phyloP scores from a whole-genome alignment of 2,329 filamentous ascomycete species.

The Neopestalotiopsis sp. region DNA sequence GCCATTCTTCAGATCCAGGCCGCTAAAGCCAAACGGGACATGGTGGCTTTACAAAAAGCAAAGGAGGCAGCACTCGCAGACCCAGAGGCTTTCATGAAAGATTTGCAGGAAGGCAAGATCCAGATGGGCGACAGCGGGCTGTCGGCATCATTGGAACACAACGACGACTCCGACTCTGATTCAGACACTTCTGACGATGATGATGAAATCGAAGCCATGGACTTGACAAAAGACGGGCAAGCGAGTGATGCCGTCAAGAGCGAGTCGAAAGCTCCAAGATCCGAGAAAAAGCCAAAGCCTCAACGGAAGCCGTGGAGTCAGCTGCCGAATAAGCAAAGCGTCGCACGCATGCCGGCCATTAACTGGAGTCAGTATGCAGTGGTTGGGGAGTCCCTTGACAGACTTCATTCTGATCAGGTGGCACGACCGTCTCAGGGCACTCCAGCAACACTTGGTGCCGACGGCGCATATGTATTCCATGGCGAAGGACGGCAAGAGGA shows the following conservation, averaged over 20 bases:
- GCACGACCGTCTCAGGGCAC: conserved; percentile 63
- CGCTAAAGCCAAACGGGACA: conserved; percentile 76
- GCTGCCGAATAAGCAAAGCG: conserved; percentile 78
- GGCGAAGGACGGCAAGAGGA: conserved; percentile 45
- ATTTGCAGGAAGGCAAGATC: conserved; percentile 68
- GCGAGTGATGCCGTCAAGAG: background rate
- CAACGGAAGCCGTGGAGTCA: conserved; percentile 55
- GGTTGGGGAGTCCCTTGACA: conserved; percentile 83
- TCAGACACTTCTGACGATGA: conserved; percentile 31
- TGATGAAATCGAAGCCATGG: conserved; percentile 17
- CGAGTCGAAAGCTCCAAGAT: conserved; percentile 8
- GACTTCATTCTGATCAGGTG: conserved; percentile 81
- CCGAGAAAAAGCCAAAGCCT: conserved; percentile 21
- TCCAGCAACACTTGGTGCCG: conserved; percentile 49
- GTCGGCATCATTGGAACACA: conserved; percentile 26
- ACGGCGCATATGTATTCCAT: conserved; percentile 57
- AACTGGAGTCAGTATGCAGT: conserved; percentile 96
- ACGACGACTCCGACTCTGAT: conserved; percentile 26
- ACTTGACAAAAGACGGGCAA: conserved; percentile 1
- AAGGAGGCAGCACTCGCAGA: conserved; percentile 74
- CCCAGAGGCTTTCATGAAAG: conserved; percentile 73
- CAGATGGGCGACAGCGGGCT: conserved; percentile 35
- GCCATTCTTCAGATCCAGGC: conserved; percentile 87
- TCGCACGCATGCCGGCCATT: conserved; percentile 85
- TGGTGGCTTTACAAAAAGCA: conserved; percentile 70